Evolutionary conservation across 2,329 filamentous ascomycete genomes (phyloP), one percentile per base, ranked within the genome.

Genomic region (Mariannaea sp.): DNA sequence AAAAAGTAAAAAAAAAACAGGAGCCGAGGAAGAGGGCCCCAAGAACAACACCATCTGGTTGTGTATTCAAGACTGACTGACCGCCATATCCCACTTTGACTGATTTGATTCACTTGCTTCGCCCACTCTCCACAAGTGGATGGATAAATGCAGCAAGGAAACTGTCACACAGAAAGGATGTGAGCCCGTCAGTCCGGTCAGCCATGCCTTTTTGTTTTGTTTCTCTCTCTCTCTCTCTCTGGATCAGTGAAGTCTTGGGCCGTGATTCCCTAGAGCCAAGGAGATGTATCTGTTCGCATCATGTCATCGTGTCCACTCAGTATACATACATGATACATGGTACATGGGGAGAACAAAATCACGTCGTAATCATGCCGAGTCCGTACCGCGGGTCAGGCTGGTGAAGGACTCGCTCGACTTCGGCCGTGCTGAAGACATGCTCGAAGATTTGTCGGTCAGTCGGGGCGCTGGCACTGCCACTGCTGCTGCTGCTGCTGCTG

Each of bases 361-460:
- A 73, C 44, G 67, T 71, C 42, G 79, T 79, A 45, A 83, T 74
- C 72, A 80, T 83, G 46, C 75, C 75, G 36, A 84, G 71, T 14
- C 75, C 77, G 58, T 80, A 83, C 54, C 81, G 75, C 22, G 80
- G 80, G 56, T 85, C 81, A 13, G 77, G 79, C 53, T 77, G 74
- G 46, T 73, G 75, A 51, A 82, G 70, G 19, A 81, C 74, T 46
- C 75, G 70, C 50, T 78, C 72, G 55, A 85, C 76, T 67, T 82
- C 80, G 5, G 64, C 67, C 26, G 70, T 60, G 56, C 76, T 73
- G 58, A 86, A 86, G 35, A 83, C 75, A 10, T 73, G 71, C 51
- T 74, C 69, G 58, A 85, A 86, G 48, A 84, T 80, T 19, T 78
- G 72, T 50, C 77, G 73, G 68, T 85, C 82, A 24, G 64, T 72